Conservation (phyloP, 768 basidiomycete species). For the Pleurotus tuber-regium region DNA sequence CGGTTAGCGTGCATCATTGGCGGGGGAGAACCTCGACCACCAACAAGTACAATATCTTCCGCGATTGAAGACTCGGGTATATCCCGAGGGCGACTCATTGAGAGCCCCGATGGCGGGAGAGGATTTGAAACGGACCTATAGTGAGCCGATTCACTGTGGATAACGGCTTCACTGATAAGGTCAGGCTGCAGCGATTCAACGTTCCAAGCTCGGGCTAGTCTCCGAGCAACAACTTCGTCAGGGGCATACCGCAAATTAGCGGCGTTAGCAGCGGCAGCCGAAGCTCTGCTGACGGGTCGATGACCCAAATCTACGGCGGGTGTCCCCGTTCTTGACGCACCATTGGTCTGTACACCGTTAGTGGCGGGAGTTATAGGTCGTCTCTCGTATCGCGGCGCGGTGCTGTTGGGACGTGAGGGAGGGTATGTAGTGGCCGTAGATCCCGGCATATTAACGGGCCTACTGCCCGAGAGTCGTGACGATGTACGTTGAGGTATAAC, state of each 20-base stretch:
- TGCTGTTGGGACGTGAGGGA: background rate
- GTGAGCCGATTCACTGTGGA: background rate
- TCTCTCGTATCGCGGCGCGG: constrained; percentile 6
- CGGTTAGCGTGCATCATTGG: background rate
- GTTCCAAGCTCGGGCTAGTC: constrained; percentile 7
- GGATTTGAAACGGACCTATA: constrained; percentile 6
- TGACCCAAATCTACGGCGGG: constrained; percentile 4
- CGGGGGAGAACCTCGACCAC: background rate
- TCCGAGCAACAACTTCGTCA: constrained; percentile 6
- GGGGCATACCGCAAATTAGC: constrained; percentile 7
- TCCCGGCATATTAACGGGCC: constrained; percentile 5
- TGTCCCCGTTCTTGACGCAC: background rate
- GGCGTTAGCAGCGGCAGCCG: constrained; percentile 9
- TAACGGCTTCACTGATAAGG: constrained; percentile 6
- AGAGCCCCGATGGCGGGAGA: constrained; percentile 5
- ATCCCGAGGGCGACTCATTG: constrained; percentile 6
- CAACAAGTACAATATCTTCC: background rate
- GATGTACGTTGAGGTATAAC: constrained; percentile 9
- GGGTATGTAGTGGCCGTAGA: constrained; percentile 9
- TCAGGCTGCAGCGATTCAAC: constrained; percentile 6
- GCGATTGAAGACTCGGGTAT: background rate
- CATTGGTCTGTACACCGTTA: background rate
- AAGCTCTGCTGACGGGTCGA: constrained; percentile 3
- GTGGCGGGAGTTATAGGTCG: background rate
- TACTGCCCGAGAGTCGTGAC: constrained; percentile 3